Conservation (phyloP, 225 moss, liverwort and hornwort species). For the Pleurozium schreberi region DNA sequence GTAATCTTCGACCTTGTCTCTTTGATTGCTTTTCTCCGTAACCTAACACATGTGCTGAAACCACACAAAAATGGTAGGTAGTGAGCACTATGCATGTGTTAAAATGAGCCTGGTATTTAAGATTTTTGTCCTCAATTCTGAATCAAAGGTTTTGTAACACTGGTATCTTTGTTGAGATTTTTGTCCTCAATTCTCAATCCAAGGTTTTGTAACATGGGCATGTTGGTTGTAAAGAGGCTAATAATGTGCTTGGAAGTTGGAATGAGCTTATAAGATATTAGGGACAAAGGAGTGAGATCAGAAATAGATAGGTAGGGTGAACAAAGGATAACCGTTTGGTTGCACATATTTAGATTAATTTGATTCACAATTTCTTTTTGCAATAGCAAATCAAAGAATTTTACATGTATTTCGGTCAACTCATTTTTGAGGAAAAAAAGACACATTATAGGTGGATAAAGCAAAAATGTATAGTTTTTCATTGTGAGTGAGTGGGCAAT, state of each 20-base stretch:
- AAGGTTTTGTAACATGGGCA: background rate
- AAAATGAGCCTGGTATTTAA: background rate
- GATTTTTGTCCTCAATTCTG: background rate
- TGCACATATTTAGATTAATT: background rate
- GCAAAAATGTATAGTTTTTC: no score
- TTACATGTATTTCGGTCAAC: background rate
- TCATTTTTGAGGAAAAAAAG: background rate
- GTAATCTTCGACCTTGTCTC: background rate
- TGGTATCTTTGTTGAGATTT: no score
- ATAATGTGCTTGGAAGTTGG: background rate
- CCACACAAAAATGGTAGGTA: background rate
- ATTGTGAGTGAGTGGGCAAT: background rate
- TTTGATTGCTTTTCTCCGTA: background rate
- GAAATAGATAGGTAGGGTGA: background rate
- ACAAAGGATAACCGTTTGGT: background rate
- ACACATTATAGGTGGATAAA: background rate
- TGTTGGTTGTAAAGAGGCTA: background rate
- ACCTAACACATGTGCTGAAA: background rate
- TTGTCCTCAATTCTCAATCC: background rate
- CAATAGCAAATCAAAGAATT: background rate
- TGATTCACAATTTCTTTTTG: background rate
- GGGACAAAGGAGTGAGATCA: background rate
- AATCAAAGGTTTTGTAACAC: background rate
- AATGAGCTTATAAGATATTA: background rate
- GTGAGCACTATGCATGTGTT: background rate